Conservation (phyloP, 805 yeast genomes). For the Myxozyma neotropica region DNA sequence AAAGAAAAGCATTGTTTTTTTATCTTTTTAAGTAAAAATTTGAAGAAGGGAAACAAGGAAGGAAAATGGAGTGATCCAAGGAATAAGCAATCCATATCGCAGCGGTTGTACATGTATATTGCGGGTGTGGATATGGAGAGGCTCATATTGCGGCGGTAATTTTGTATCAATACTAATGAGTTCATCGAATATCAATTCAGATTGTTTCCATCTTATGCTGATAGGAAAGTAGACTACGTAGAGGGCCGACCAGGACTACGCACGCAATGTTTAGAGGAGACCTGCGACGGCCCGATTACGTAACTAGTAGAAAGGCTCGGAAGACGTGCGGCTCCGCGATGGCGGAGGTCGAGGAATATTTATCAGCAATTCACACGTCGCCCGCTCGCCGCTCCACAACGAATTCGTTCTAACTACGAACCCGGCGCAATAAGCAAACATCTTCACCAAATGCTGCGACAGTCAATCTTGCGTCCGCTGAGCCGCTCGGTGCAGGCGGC, state of each 20-base stretch:
- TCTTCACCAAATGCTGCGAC: not conserved
- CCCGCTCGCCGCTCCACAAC: no score
- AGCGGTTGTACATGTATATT: not conserved
- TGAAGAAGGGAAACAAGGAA: not conserved
- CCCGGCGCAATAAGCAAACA: no score
- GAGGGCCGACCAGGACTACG: no score
- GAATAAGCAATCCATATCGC: not conserved
- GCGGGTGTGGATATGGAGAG: not conserved
- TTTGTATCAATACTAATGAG: conserved; percentile 9
- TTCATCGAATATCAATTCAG: not conserved
- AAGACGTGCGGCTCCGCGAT: not conserved
- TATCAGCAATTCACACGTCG: not conserved
- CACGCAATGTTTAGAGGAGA: no score
- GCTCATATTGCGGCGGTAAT: no score
- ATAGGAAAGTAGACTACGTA: no score
- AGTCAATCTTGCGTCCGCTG: not conserved
- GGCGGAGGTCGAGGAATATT: not conserved
- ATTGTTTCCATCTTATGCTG: no score
- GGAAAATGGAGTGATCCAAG: not conserved
- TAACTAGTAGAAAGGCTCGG: not conserved
- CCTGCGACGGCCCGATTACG: no score
- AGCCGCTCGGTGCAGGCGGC: not conserved
- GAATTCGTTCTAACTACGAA: no score
- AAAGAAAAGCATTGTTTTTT: not conserved
- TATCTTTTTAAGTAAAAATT: not conserved